A percentile compares a stretch with the other conserved stretches of the same genome.
Evolutionary conservation across 2,329 filamentous ascomycete species (phyloP).

Genomic region (Scleromitrula shiraiana): DNA sequence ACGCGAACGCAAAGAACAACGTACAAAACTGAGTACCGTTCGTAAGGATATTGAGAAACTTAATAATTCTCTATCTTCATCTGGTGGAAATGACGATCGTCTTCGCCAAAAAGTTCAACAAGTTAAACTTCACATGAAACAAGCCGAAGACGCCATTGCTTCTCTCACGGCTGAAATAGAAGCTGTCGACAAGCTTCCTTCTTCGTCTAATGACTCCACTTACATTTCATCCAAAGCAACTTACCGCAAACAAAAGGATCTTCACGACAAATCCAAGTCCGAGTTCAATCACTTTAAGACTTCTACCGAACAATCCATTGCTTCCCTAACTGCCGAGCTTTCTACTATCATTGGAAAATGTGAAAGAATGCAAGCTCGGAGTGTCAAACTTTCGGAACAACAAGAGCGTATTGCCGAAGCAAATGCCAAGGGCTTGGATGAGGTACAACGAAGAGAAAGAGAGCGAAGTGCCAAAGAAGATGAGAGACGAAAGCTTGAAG

Average conservation of each 20-base stretch:
- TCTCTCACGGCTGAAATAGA: slow-evolving; percentile 53
- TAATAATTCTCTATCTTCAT: slow-evolving; percentile 56
- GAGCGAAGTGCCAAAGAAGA: slow-evolving; percentile 23
- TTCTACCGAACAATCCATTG: slow-evolving; percentile 53
- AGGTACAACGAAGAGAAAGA: slow-evolving; percentile 28
- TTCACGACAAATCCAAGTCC: slow-evolving; percentile 34
- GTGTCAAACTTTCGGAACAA: slow-evolving; percentile 65
- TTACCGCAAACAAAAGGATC: slow-evolving; percentile 40
- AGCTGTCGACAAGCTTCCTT: slow-evolving; percentile 54
- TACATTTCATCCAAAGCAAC: slow-evolving; percentile 47
- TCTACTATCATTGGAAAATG: slow-evolving; percentile 56
- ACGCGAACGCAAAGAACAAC: slow-evolving; percentile 66
- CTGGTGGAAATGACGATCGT: slow-evolving; percentile 68
- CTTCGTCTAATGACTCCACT: slow-evolving; percentile 45
- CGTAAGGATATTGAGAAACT: slow-evolving; percentile 69
- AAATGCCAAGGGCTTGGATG: slow-evolving; percentile 45
- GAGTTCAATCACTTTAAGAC: slow-evolving; percentile 56
- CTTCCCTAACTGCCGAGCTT: slow-evolving; percentile 56
- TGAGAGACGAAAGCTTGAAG: slow-evolving; percentile 23
- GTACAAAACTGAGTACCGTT: slow-evolving; percentile 56
- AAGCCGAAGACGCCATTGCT: slow-evolving; percentile 49
- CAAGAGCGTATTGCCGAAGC: slow-evolving; percentile 62
- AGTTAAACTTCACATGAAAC: slow-evolving; percentile 65
- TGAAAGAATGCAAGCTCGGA: slow-evolving; percentile 64
- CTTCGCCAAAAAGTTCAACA: slow-evolving; percentile 67